Evolutionary conservation across 208 protist genomes (phyloP), one percentile per base, ranked within the genome.

Genomic region (Trichomonas tenax): DNA sequence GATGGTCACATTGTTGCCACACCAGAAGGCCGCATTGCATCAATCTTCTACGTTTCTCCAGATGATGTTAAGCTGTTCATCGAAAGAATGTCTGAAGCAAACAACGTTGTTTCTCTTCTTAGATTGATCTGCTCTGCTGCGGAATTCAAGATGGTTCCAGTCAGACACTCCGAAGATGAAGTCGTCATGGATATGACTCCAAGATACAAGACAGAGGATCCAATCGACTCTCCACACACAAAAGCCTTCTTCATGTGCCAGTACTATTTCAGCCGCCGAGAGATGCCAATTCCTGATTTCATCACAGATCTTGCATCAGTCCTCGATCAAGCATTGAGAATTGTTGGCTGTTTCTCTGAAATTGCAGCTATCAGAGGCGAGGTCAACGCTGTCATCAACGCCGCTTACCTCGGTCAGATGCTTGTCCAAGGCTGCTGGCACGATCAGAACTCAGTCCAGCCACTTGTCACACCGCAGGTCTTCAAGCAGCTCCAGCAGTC

Each of bases 111-210:
- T 46, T 23, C 63, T 96, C n/a, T 97, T n/a, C 95, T 97, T 9
- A 11, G 40, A 38, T 45, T 97, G 34, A 86, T 97, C 14, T 97
- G 96, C 96, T 97, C 99, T 86, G 98, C 98, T 10, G 96, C 98
- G 36, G 99, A 99, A 97, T 99, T 99, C 97, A 98, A 97, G 86
- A 97, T 98, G 34, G 36, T 97, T 3, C 96, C 96, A 36, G 82
- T 99, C 45, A 98, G 99, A 40, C 99, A 99, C 97, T 99, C 99
- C 97, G 99, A 99, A 97, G 99, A 99, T 96, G 98, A 98, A 0
- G 23, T 99, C 10, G 99, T 99, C 97, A 86, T 23, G 9, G 95
- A 98, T 51, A 96, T 98, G 36, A 96, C 97, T 34, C 97, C 97
- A 51, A 99, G 10, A 97, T 97, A 97, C 40, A 98, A 98, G 36